Evolutionary conservation across 176 grass and related monocot genomes (phyloP).

Genomic region (Lolium rigidum): DNA sequence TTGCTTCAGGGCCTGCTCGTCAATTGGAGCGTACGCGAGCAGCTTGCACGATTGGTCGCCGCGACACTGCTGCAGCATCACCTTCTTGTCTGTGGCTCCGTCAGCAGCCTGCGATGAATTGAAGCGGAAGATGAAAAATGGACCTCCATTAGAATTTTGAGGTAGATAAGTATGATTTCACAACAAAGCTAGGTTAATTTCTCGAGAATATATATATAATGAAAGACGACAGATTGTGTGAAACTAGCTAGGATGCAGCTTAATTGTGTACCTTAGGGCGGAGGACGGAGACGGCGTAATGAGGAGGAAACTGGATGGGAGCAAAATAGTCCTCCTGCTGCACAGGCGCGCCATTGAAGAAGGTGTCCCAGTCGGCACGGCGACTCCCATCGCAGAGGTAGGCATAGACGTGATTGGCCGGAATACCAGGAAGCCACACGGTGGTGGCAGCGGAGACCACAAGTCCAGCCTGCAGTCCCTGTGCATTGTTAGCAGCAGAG

Average conservation of each 20-base stretch:
- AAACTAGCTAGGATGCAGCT: neutral
- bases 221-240: neutral
- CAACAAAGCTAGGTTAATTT: no score
- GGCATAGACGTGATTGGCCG: conserved; percentile 31
- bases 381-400: conserved; percentile 42
- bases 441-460: conserved; percentile 41
- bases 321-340: conserved; percentile 42
- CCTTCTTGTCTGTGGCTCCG: conserved; percentile 7
- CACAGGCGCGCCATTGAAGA: conserved; percentile 16
- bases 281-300: conserved; percentile 61
- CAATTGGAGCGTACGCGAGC: conserved; percentile 46
- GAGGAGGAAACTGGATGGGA: conserved; percentile 31
- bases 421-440: conserved; percentile 42
- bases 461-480: conserved; percentile 7
- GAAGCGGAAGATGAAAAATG: no score
- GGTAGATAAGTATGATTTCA: no score
- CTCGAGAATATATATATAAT: neutral
- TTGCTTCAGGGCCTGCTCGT: conserved; percentile 7
- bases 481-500: neutral
- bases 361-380: conserved; percentile 51
- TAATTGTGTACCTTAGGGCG: conserved; percentile 30
- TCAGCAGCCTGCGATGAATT: neutral
- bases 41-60: conserved; percentile 28
- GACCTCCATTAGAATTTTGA: neutral
- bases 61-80: conserved; percentile 55